Conservation (phyloP, 2,329 filamentous ascomycete genomes). For the Colletotrichum sp. region DNA sequence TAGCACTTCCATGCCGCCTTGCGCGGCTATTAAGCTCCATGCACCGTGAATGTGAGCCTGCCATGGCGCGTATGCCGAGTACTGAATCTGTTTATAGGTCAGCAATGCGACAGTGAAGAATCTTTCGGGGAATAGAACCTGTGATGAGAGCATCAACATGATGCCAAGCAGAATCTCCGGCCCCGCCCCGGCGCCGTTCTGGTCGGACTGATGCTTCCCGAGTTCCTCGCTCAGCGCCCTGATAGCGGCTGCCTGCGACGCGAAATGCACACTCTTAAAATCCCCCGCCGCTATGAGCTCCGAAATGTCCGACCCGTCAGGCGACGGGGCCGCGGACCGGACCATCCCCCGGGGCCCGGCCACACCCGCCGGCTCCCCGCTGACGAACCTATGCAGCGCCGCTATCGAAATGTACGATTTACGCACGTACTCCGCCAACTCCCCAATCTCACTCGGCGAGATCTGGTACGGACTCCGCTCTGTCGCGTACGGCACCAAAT, state of each 20-base stretch:
- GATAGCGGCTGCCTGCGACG: background rate
- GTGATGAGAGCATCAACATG: background rate
- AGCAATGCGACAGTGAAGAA: background rate
- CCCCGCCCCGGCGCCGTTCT: background rate
- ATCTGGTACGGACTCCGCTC: background rate
- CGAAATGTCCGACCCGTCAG: background rate
- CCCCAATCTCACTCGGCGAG: background rate
- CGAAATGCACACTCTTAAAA: background rate
- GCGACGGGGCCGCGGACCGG: background rate
- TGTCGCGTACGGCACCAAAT: background rate
- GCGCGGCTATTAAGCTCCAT: background rate
- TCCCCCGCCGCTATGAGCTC: background rate
- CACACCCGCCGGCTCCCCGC: background rate
- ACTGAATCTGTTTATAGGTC: background rate
- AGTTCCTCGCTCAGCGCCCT: background rate
- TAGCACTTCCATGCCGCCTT: background rate
- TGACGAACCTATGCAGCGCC: background rate
- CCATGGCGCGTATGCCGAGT: background rate
- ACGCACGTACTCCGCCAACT: background rate
- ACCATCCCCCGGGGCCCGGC: too few relatives aligned
- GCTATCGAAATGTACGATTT: background rate
- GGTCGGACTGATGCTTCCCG: background rate
- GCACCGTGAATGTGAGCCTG: background rate
- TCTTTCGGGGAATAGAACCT: accelerated
- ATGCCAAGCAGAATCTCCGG: background rate